Evolutionary conservation across 441 rosid species (phyloP), one percentile per base, ranked within the genome.

Genomic region (Adansonia grandidieri): DNA sequence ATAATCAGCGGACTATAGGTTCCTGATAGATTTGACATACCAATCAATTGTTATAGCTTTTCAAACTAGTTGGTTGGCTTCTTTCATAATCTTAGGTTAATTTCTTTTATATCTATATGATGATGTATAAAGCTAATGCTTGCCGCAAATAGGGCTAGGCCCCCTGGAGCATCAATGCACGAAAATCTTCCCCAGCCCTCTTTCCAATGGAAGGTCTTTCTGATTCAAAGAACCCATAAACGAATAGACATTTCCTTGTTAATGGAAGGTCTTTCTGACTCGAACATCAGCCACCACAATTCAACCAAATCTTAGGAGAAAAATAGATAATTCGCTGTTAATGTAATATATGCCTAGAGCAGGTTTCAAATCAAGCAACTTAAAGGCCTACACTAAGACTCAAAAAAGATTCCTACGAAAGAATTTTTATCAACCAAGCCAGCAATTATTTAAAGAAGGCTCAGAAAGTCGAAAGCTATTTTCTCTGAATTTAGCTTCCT

Each of bases 71-170:
- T 9, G 63, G 63, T 15, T 66, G 71, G 51, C 6, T 40, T 58
- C 17, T 71, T 71, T 32, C 75, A 32, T n/a, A 53, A 32, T 71
- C 63, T 71, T 71, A 14, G 48, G 50, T 32, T 54, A 32, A 71
- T 14, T 28, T 40, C 17, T 57, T 48, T 57, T 9, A 57, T 44
- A 50, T 53, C 14, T 71, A 0, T 32, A 22, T 60, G 74, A 22
- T 71, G 44, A 24, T 71, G 17, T 15, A 24, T 28, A 53, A 53
- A 28, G 75, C 75, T 28, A 42, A 57, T 17, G 19, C 65, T n/a
- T 8, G 48, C 48, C 60, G 61, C 48, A 32, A 7, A 57, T 57
- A 42, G 76, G 76, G 66, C 58, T 73, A 37, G 76, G 65, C 13
- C 40, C 50, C 32, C 65, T 37, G 65, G 58, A 40, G 53, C 76